phyloP scores from a whole-genome alignment of 768 basidiomycete genomes.

The Plicaturopsis crispa region DNA sequence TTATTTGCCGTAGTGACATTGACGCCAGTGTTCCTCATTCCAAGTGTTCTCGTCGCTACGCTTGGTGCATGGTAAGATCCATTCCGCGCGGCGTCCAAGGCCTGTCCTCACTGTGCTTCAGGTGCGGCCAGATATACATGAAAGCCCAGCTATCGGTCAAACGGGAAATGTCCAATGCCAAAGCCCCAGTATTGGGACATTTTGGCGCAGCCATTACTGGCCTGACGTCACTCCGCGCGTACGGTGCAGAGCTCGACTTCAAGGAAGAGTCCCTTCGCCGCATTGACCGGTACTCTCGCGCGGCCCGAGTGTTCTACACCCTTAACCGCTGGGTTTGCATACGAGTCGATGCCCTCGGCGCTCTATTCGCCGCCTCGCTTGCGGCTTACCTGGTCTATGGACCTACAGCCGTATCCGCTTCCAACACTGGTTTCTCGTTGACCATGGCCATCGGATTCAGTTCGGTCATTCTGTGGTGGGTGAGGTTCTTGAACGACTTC shows the following conservation, averaged over 20 bases:
- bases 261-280: slow-evolving; percentile 32
- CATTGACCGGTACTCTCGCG: slow-evolving; percentile 38
- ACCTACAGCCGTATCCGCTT: slow-evolving; percentile 14
- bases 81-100: too few species aligned
- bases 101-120: too few species aligned
- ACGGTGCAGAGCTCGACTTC: slow-evolving; percentile 40
- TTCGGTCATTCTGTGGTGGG: slow-evolving; percentile 35
- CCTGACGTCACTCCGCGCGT: slow-evolving; percentile 47
- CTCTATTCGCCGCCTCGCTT: slow-evolving; percentile 39
- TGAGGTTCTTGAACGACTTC: slow-evolving; percentile 34
- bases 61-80: slow-evolving; percentile 35
- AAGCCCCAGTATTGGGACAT: slow-evolving; percentile 40
- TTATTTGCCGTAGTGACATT: too few species aligned
- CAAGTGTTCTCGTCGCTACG: slow-evolving; percentile 24
- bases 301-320: slow-evolving; percentile 37
- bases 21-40: slow-evolving; percentile 33
- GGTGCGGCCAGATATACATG: slow-evolving; percentile 45
- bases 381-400: slow-evolving; percentile 46
- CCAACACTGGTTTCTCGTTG: slow-evolving; percentile 36
- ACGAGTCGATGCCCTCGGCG: slow-evolving; percentile 43
- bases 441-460: slow-evolving; percentile 41
- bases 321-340: slow-evolving; percentile 45
- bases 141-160: slow-evolving; percentile 49
- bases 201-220: slow-evolving; percentile 47
- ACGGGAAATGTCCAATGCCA: slow-evolving; percentile 45